phyloP scores from a whole-genome alignment of 176 grass and related monocot genomes.

The Ensete ventricosum region DNA sequence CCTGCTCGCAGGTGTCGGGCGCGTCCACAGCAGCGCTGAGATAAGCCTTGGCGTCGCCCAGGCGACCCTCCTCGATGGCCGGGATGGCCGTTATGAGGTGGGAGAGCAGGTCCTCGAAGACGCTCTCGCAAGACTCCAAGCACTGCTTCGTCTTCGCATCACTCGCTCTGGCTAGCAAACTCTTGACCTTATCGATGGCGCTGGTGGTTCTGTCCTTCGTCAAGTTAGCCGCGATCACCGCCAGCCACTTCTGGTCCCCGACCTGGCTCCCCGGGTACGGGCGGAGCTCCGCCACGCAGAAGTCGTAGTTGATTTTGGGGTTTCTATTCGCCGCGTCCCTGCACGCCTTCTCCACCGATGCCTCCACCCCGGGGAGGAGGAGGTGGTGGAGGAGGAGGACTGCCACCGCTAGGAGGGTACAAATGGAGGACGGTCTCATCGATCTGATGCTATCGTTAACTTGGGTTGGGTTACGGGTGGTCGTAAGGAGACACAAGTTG shows the following conservation, averaged over 20 bases:
- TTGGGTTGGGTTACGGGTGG: too few relatives aligned
- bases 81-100: neutral
- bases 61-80: neutral
- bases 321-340: constrained; percentile 1
- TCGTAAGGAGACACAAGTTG: too few relatives aligned
- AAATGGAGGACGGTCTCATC: too few relatives aligned
- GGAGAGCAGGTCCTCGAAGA: neutral
- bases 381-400: neutral
- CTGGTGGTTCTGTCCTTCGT: neutral
- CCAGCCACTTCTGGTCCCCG: constrained; percentile 20
- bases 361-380: neutral
- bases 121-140: neutral
- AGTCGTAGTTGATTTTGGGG: constrained; percentile 38
- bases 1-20: neutral
- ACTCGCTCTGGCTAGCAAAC: constrained; percentile 4
- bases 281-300: constrained; percentile 41
- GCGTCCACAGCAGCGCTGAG: neutral
- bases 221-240: constrained; percentile 25
- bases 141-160: neutral
- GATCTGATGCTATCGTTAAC: too few relatives aligned
- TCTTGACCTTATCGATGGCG: constrained; percentile 10
- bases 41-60: neutral
- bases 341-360: constrained; percentile 17
- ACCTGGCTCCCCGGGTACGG: neutral
- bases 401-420: neutral